Evolutionary conservation across 2,329 filamentous ascomycete genomes (phyloP), one percentile per base, ranked within the genome.

Genomic region (Scedosporium apiospermum): DNA sequence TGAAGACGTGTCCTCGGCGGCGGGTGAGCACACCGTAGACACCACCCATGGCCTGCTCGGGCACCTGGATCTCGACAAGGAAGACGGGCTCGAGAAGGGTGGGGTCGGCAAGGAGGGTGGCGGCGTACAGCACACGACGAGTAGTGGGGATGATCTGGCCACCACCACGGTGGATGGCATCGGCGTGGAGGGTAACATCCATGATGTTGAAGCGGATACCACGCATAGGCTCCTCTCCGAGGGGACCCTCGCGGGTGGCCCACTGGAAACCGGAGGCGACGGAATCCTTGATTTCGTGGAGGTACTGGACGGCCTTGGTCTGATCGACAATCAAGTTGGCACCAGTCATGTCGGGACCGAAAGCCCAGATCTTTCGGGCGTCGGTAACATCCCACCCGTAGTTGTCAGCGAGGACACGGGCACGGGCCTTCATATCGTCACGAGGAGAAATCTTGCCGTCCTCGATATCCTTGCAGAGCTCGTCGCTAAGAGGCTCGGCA

Each of bases 211-310:
- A 99, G 83, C 95, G 91, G 79, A 96, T 80, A 70, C 88, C 88
- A 77, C 95, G 91, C 92, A 99, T 93, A 73, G 95, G 95, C 88
- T 99, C 95, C 82, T 99, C 95, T 71, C 90, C 93, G 76, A 99
- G 81, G 73, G 95, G 95, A 84, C 95, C 95, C 86, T 99, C 95
- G 76, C 93, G 89, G 72, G 91, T 91, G 70, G 95, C 95, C 95
- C 95, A 99, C 82, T 99, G 95, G 92, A 99, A 99, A 88, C 95
- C 95, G 71, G 95, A 98, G 75, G 98, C 93, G 71, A 98, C 89
- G 66, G 93, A 98, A 77, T 99, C 95, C 90, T 99, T 99, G 88
- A 99, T 99, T 90, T 99, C 95, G 84, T 91, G 95, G 75, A 99
- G 87, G 88, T 98, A 99, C 85, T 99, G 95, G 70, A 99, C 95